Evolutionary conservation across 495 filamentous ascomycete species (phyloP).

Genomic region (Penicillium parvum): DNA sequence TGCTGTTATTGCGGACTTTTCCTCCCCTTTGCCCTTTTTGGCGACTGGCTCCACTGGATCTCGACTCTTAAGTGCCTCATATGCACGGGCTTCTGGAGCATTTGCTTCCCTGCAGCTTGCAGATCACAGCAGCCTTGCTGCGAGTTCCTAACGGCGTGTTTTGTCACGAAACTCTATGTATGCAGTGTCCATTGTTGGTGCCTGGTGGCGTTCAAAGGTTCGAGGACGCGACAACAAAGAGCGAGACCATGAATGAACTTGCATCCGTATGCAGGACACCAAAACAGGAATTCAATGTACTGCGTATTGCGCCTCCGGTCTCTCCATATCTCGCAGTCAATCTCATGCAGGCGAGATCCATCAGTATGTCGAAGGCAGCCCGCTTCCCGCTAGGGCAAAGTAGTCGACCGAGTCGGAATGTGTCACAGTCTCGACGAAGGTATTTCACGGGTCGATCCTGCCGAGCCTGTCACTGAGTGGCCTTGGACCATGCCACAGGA

Average conservation of each 20-base stretch:
- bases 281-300: no score
- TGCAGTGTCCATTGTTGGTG: no score
- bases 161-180: no score
- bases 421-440: conserved; percentile 25
- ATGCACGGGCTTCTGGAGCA: conserved; percentile 17
- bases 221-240: background rate
- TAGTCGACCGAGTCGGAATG: conserved; percentile 18
- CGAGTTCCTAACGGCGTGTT: no score
- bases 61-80: conserved; percentile 13
- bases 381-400: conserved; percentile 19
- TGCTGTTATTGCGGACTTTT: background rate
- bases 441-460: conserved; percentile 12
- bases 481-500: conserved; percentile 24
- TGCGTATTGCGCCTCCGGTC: no score
- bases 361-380: conserved; percentile 1
- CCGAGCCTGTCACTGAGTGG: conserved; percentile 19
- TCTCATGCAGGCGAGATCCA: background rate
- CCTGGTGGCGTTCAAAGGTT: no score
- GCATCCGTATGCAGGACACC: no score
- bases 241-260: no score
- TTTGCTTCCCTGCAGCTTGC: conserved; percentile 24
- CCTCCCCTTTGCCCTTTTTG: conserved; percentile 23
- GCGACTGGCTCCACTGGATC: conserved; percentile 4
- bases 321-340: conserved; percentile 5
- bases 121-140: conserved; percentile 15